Conservation (phyloP, 345 rosid species). For the Trapa incisa region DNA sequence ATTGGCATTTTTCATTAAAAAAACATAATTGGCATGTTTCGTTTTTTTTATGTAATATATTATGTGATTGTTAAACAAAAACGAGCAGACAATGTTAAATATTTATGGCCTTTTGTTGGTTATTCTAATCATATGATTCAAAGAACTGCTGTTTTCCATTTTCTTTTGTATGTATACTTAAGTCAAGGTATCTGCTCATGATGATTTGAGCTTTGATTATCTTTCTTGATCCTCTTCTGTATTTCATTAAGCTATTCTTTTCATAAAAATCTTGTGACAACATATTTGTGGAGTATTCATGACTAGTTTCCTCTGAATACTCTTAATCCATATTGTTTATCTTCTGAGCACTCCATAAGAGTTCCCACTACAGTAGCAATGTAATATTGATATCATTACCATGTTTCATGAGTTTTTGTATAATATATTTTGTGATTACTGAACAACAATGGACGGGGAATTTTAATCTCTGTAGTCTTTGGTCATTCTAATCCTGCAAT, state of each 20-base stretch:
- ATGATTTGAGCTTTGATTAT: no score
- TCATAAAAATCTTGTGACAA: no score
- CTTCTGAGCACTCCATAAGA: no score
- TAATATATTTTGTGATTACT: not conserved
- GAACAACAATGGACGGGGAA: not conserved
- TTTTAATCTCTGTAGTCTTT: not conserved
- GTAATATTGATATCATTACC: not conserved
- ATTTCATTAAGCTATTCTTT: no score
- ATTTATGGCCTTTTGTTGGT: not conserved
- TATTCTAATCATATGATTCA: not conserved
- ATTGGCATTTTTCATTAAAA: no score
- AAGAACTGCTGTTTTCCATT: slow-evolving; percentile 4
- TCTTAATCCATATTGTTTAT: no score
- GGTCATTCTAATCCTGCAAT: not conserved
- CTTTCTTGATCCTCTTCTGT: no score
- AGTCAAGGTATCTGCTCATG: no score
- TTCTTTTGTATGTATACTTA: no score
- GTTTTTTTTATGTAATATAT: not conserved
- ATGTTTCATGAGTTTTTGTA: not conserved
- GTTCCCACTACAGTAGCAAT: not conserved
- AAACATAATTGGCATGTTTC: not conserved
- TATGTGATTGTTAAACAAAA: not conserved
- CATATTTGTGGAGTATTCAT: no score
- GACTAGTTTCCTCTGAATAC: no score
- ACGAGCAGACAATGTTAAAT: not conserved